Conservation (phyloP, 2,329 filamentous ascomycete species). For the Magnaporthiopsis incrustans region DNA sequence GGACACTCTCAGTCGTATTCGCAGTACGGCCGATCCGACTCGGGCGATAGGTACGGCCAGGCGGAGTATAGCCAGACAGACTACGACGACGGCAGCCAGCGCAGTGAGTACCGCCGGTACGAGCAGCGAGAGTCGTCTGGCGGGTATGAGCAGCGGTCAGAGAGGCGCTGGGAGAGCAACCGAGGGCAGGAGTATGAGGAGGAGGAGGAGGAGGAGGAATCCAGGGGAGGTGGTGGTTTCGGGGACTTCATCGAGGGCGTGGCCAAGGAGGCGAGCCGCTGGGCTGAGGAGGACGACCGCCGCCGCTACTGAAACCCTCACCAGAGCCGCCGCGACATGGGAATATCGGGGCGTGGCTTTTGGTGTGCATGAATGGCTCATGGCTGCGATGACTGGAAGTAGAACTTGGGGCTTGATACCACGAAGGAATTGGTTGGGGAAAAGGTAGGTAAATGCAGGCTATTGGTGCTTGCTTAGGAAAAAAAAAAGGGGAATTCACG, state of each 20-base stretch:
- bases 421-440: background rate
- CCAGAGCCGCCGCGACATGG: background rate
- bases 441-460: background rate
- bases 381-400: background rate
- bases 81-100: conserved; percentile 47
- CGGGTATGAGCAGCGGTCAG: conserved; percentile 44
- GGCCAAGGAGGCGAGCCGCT: background rate
- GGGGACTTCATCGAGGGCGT: background rate
- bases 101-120: conserved; percentile 53
- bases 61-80: conserved; percentile 52
- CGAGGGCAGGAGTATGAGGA: conserved; percentile 6
- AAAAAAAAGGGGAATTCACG: background rate
- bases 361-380: too few species aligned
- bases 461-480: too few species aligned
- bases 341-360: background rate
- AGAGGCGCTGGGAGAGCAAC: conserved; percentile 13
- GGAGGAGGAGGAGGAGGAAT: background rate
- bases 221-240: background rate
- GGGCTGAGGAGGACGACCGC: background rate
- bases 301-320: background rate
- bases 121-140: conserved; percentile 43
- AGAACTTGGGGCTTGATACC: background rate
- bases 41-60: conserved; percentile 48
- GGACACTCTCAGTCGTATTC: conserved; percentile 53
- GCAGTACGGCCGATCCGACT: conserved; percentile 47